phyloP scores from a whole-genome alignment of 495 filamentous ascomycete genomes.

The Penicillium cinerascens region DNA sequence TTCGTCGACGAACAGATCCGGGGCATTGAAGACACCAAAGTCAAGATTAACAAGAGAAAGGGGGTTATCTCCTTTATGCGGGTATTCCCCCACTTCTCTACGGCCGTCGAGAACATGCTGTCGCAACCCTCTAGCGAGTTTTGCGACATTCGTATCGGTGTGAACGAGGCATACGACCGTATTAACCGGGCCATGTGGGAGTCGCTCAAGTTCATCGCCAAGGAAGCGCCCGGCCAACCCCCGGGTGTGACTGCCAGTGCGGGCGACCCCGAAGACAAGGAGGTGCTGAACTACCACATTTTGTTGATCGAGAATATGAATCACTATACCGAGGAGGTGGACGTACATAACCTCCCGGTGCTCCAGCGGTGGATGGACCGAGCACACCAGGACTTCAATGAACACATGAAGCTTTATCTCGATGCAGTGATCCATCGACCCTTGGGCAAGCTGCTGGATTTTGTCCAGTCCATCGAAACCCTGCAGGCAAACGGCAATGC shows the following conservation, averaged over 20 bases:
- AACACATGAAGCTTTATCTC: conserved; percentile 84
- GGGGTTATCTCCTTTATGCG: conserved; percentile 93
- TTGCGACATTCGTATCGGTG: conserved; percentile 64
- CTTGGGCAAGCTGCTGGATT: conserved; percentile 84
- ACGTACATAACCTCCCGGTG: conserved; percentile 67
- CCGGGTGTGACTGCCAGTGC: conserved; percentile 50
- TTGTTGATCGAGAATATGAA: conserved; percentile 98
- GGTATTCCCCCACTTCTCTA: conserved; percentile 81
- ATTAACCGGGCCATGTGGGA: conserved; percentile 98
- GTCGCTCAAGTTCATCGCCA: conserved; percentile 89
- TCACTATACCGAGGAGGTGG: conserved; percentile 89
- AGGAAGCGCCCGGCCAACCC: conserved; percentile 70
- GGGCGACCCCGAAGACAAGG: conserved; percentile 83
- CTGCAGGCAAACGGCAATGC: conserved; percentile 50
- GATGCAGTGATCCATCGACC: conserved; percentile 84
- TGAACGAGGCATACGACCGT: conserved; percentile 82
- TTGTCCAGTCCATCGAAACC: conserved; percentile 77
- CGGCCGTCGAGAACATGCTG: conserved; percentile 80
- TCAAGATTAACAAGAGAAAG: conserved; percentile 97
- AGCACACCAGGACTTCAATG: conserved; percentile 73
- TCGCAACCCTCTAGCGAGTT: conserved; percentile 48
- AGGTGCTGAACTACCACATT: conserved; percentile 93
- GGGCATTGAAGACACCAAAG: conserved; percentile 97
- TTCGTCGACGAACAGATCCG: conserved; percentile 94
- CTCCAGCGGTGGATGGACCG: conserved; percentile 76